phyloP scores from a whole-genome alignment of 768 basidiomycete species.

The Coprinopsis strossmayeri region DNA sequence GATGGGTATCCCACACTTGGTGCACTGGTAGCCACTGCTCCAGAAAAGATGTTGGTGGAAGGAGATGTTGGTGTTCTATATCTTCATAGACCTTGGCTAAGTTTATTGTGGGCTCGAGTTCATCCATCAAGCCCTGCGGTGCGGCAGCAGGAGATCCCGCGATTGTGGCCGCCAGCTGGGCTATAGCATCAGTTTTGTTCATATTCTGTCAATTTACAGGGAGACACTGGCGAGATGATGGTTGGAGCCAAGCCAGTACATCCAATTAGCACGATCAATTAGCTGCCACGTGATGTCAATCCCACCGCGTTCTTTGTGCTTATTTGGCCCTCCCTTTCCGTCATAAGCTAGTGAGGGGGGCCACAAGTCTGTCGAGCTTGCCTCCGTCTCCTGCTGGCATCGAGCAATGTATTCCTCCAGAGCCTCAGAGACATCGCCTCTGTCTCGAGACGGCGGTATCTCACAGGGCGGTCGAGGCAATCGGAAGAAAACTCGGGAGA shows the following conservation, averaged over 20 bases:
- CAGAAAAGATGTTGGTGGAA: slow-evolving; percentile 61
- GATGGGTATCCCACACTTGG: slow-evolving; percentile 59
- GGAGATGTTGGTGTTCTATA: slow-evolving; percentile 70
- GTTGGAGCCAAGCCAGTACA: not conserved
- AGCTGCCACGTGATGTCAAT: not conserved
- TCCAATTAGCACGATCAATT: not conserved
- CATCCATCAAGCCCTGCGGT: slow-evolving; percentile 26
- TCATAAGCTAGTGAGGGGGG: not conserved
- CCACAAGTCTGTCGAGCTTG: not conserved
- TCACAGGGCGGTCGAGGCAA: slow-evolving; percentile 55
- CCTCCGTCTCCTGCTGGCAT: not conserved
- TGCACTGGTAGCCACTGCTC: slow-evolving; percentile 71
- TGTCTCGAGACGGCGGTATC: not conserved
- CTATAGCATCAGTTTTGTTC: not conserved
- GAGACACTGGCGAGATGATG: not conserved
- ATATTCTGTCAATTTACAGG: not conserved
- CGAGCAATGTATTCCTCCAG: not conserved
- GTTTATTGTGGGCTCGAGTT: slow-evolving; percentile 26
- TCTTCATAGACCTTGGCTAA: slow-evolving; percentile 51
- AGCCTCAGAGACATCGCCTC: not conserved
- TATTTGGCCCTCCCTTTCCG: not conserved
- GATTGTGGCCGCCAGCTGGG: not conserved
- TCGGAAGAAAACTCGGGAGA: slow-evolving; percentile 51
- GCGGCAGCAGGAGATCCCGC: not conserved
- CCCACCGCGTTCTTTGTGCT: slow-evolving; percentile 6